phyloP scores from a whole-genome alignment of 2,329 filamentous ascomycete genomes.

The Trichoderma gracile region DNA sequence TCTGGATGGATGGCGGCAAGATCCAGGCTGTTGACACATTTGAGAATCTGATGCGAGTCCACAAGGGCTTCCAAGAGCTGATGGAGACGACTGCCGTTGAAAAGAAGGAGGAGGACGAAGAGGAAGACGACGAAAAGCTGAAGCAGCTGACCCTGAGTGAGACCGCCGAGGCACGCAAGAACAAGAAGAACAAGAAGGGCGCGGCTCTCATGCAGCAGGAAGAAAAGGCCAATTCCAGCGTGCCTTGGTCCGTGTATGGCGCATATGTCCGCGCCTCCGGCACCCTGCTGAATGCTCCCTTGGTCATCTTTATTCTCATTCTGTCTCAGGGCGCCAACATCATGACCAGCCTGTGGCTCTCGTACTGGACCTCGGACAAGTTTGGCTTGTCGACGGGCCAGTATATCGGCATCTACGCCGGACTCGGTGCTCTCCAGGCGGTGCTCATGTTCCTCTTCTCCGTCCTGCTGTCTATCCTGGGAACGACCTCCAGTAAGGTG shows the following conservation, averaged over 20 bases:
- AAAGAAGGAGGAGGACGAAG: conserved; percentile 55
- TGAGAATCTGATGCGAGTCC: conserved; percentile 77
- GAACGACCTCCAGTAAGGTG: conserved; percentile 76
- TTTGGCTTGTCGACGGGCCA: conserved; percentile 65
- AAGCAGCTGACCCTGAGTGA: conserved; percentile 48
- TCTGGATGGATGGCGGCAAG: conserved; percentile 86
- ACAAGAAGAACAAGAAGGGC: conserved; percentile 60
- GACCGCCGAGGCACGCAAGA: conserved; percentile 47
- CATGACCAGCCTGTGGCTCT: conserved; percentile 85
- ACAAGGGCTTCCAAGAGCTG: conserved; percentile 75
- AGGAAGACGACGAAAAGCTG: conserved; percentile 45
- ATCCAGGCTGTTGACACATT: conserved; percentile 89
- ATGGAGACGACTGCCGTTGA: conserved; percentile 83
- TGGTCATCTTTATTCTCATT: conserved; percentile 64
- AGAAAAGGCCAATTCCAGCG: conserved; percentile 71
- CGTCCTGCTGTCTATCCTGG: conserved; percentile 72
- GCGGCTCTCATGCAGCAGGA: conserved; percentile 69
- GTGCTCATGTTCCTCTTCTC: conserved; percentile 80
- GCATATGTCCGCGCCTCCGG: conserved; percentile 78
- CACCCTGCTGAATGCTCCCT: conserved; percentile 65
- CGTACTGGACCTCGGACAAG: conserved; percentile 85
- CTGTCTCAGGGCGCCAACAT: conserved; percentile 83
- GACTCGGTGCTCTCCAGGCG: conserved; percentile 69
- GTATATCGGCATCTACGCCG: conserved; percentile 74
- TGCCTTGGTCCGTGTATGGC: conserved; percentile 77